These are phyloP conservation scores for Pythium grandisporangium DNA, from an alignment of 352 stramenopile genomes.

Conservation along the genomic window DNA sequence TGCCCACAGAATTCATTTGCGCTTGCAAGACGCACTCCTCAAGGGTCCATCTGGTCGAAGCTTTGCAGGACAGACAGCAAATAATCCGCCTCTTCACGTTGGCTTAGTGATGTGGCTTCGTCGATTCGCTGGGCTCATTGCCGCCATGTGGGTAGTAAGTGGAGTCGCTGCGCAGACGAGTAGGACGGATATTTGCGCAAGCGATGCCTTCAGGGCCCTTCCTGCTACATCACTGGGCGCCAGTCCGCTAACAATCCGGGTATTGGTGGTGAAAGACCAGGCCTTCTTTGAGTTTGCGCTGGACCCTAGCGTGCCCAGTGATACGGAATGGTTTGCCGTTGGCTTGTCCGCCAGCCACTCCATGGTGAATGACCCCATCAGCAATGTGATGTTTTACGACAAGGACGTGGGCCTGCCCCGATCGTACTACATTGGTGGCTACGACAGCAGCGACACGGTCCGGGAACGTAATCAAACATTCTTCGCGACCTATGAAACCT, in stretches of 20 bases:
- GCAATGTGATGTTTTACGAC: conserved; percentile 73
- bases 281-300: conserved; percentile 63
- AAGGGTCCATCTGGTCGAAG: too few species aligned
- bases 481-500: conserved; percentile 25
- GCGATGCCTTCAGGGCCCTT: conserved; percentile 37
- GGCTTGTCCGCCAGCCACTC: conserved; percentile 22
- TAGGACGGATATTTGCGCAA: conserved; percentile 32
- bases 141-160: too few species aligned
- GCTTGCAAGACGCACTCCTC: too few species aligned
- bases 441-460: conserved; percentile 32
- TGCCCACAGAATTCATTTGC: too few species aligned
- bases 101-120: too few species aligned
- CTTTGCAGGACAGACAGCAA: too few species aligned
- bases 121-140: too few species aligned
- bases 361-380: conserved; percentile 62
- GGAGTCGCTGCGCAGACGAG: neutral
- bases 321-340: conserved; percentile 52
- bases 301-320: conserved; percentile 19
- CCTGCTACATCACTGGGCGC: conserved; percentile 32
- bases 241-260: conserved; percentile 51
- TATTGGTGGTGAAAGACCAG: conserved; percentile 38
- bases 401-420: conserved; percentile 22
- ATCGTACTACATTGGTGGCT: conserved; percentile 40
- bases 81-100: too few species aligned
- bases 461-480: conserved; percentile 28